A percentile compares a stretch with the other conserved stretches of the same genome.
These are phyloP conservation scores for Seiridium cupressi DNA, from an alignment of 2,329 filamentous ascomycete genomes.

Conservation along the genomic window DNA sequence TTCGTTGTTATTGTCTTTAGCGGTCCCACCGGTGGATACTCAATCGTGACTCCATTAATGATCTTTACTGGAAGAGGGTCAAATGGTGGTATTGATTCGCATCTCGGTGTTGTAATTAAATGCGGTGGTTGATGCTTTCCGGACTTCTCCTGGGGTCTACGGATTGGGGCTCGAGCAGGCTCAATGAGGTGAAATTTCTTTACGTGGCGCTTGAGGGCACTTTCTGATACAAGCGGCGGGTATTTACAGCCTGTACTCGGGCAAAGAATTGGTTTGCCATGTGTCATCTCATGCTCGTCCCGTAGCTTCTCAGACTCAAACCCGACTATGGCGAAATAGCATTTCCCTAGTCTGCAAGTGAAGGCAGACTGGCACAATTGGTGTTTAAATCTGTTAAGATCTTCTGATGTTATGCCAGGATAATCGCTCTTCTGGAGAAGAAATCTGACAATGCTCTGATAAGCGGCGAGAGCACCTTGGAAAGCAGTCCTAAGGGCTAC, in stretches of 20 bases:
- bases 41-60: no score
- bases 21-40: no score
- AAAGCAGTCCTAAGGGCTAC: neutral
- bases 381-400: slow-evolving; percentile 15
- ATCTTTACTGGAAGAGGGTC: no score
- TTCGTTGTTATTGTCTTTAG: no score
- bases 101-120: no score
- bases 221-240: slow-evolving; percentile 5
- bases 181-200: neutral
- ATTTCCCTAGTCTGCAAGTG: slow-evolving; percentile 15
- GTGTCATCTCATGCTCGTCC: slow-evolving; percentile 13
- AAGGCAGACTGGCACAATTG: slow-evolving; percentile 10
- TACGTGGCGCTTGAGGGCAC: neutral
- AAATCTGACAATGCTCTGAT: slow-evolving; percentile 7
- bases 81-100: no score
- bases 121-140: no score
- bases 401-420: slow-evolving; percentile 1
- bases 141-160: neutral
- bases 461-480: neutral
- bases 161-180: neutral
- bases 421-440: slow-evolving; percentile 9
- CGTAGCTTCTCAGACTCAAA: slow-evolving; percentile 14
- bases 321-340: slow-evolving; percentile 13
- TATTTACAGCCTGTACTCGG: slow-evolving; percentile 9
- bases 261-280: slow-evolving; percentile 8